Evolutionary conservation across 441 rosid genomes (phyloP).

Genomic region (Erysimum cheiri): DNA sequence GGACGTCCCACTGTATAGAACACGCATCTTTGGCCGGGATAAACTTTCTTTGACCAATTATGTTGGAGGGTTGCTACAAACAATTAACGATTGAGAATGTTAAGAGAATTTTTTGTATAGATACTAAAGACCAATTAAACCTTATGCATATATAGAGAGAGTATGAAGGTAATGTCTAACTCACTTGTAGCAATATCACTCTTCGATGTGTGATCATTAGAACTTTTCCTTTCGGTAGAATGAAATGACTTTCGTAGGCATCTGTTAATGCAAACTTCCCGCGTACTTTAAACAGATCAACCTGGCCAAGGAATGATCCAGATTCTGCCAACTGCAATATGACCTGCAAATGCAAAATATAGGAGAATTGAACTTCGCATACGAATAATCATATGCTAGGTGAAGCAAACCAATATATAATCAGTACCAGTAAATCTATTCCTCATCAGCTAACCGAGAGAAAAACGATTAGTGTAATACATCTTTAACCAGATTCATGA

Average conservation of each 20-base stretch:
- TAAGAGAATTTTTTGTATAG: conserved; percentile 15
- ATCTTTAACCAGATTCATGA: conserved; percentile 10
- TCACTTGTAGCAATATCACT: conserved; percentile 87
- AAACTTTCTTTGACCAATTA: conserved; percentile 88
- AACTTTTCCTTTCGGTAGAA: conserved; percentile 83
- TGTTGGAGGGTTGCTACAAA: conserved; percentile 87
- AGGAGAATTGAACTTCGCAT: neutral
- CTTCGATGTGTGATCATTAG: conserved; percentile 86
- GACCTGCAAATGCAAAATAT: conserved; percentile 56
- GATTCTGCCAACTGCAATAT: conserved; percentile 98
- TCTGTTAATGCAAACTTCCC: conserved; percentile 97
- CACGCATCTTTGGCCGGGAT: conserved; percentile 94
- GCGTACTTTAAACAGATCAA: conserved; percentile 94
- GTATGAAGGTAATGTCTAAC: conserved; percentile 37
- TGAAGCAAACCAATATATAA: conserved; percentile 20
- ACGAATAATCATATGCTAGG: conserved; percentile 2
- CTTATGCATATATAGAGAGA: conserved; percentile 24
- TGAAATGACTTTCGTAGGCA: conserved; percentile 94
- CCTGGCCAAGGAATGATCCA: conserved; percentile 94
- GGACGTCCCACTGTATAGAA: conserved; percentile 83
- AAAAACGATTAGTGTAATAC: conserved; percentile 1
- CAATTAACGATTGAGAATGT: conserved; percentile 16
- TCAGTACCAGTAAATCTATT: conserved; percentile 21
- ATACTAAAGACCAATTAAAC: conserved; percentile 19
- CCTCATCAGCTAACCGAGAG: conserved; percentile 14